These are phyloP conservation scores for Fusarium sacchari DNA, from an alignment of 2,329 filamentous ascomycete genomes.

Conservation along the genomic window DNA sequence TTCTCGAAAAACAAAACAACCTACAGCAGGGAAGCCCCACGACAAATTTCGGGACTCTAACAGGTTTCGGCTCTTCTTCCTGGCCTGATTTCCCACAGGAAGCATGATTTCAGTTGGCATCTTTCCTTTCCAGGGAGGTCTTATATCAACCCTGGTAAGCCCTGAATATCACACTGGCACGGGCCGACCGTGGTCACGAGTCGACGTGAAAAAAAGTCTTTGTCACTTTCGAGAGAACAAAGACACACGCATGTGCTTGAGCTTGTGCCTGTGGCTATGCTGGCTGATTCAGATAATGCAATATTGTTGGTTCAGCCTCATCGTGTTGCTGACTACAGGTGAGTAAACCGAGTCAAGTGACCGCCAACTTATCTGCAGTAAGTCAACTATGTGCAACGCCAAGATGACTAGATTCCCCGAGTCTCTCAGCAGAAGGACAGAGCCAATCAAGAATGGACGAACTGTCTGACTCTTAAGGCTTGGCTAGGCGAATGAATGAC, in stretches of 20 bases:
- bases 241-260: conserved; percentile 23
- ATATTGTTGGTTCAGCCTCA: conserved; percentile 19
- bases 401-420: conserved; percentile 29
- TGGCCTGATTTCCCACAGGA: conserved; percentile 20
- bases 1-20: conserved; percentile 22
- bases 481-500: conserved; percentile 7
- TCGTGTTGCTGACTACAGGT: conserved; percentile 18
- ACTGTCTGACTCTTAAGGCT: conserved; percentile 18
- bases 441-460: conserved; percentile 18
- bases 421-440: conserved; percentile 7
- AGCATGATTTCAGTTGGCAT: conserved; percentile 25
- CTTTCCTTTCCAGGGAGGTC: conserved; percentile 37
- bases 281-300: conserved; percentile 21
- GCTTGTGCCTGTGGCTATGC: conserved; percentile 15
- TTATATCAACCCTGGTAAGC: conserved; percentile 18
- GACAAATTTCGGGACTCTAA: conserved; percentile 37
- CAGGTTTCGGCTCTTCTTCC: conserved; percentile 38
- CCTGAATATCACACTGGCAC: conserved; percentile 26
- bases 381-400: conserved; percentile 27
- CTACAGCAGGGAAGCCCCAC: conserved; percentile 16
- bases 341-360: conserved; percentile 31
- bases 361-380: conserved; percentile 17
- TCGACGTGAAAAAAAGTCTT: conserved; percentile 1
- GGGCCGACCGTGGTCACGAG: conserved; percentile 34
- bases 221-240: conserved; percentile 8